A percentile compares a stretch with the other conserved stretches of the same genome.
Evolutionary conservation across 129 eudicot species (phyloP).

Genomic region (Chrysanthemum lavandulifolium): DNA sequence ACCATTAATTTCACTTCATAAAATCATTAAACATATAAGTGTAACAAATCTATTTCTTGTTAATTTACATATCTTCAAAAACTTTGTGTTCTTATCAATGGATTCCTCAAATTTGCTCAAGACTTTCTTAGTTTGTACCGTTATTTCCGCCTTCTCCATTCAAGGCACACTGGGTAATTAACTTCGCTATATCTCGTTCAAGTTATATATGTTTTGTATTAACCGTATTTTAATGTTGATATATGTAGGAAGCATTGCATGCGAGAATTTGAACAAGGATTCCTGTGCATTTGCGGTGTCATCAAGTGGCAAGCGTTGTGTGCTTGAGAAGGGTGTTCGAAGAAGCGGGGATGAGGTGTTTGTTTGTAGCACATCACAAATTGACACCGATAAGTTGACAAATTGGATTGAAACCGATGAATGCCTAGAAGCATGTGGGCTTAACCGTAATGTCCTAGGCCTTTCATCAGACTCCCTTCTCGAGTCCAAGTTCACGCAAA

Average conservation of each 20-base stretch:
- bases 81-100: too few relatives aligned
- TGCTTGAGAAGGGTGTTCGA: constrained; percentile 62
- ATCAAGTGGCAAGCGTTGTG: constrained; percentile 75
- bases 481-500: constrained; percentile 49
- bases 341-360: constrained; percentile 54
- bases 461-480: constrained; percentile 79
- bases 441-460: constrained; percentile 60
- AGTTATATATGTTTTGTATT: neutral
- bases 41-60: too few relatives aligned
- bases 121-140: too few relatives aligned
- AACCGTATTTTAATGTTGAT: neutral
- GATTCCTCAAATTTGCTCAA: neutral
- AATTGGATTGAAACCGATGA: constrained; percentile 60
- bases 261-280: constrained; percentile 69
- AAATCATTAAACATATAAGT: too few relatives aligned
- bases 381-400: constrained; percentile 54
- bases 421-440: constrained; percentile 71
- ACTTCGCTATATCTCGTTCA: neutral
- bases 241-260: constrained; percentile 48
- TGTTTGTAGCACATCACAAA: constrained; percentile 61
- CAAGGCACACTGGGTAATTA: too few relatives aligned
- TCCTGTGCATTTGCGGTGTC: constrained; percentile 77
- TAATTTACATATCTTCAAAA: too few relatives aligned
- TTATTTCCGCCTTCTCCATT: too few relatives aligned
- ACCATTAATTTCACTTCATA: too few relatives aligned